A percentile compares a stretch with the other conserved stretches of the same genome.
These are phyloP conservation scores for Apiospora saccharicola DNA, from an alignment of 2,329 filamentous ascomycete genomes.

Conservation along the genomic window DNA sequence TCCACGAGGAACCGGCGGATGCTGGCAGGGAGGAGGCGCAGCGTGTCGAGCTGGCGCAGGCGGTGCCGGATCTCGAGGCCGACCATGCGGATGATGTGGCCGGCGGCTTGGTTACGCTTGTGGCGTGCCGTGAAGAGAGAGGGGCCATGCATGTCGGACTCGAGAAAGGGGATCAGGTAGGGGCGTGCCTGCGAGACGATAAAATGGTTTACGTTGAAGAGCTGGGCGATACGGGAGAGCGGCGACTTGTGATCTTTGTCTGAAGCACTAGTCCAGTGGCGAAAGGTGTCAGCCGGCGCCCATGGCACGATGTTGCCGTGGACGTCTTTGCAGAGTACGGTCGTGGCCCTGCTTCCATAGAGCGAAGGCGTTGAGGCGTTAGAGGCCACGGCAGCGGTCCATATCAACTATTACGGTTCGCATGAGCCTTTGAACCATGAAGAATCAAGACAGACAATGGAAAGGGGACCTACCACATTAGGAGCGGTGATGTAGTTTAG, in stretches of 20 bases:
- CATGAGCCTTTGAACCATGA: background rate
- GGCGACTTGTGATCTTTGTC: constrained; percentile 68
- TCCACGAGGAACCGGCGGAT: constrained; percentile 82
- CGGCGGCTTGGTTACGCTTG: constrained; percentile 63
- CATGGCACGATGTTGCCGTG: constrained; percentile 77
- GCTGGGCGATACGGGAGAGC: constrained; percentile 76
- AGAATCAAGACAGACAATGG: no score
- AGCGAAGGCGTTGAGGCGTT: constrained; percentile 72
- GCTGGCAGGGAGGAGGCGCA: constrained; percentile 73
- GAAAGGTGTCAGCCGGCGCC: constrained; percentile 71
- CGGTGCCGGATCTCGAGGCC: constrained; percentile 82
- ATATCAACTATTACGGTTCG: constrained; percentile 66
- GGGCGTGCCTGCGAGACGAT: constrained; percentile 92
- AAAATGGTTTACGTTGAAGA: constrained; percentile 95
- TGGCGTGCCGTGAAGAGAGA: constrained; percentile 66
- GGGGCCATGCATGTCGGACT: constrained; percentile 81
- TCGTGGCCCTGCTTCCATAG: constrained; percentile 68
- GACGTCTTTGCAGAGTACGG: constrained; percentile 80
- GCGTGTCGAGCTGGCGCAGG: constrained; percentile 79
- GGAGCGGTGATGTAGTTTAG: constrained; percentile 94
- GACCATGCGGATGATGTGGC: constrained; percentile 71
- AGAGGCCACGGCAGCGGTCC: constrained; percentile 80
- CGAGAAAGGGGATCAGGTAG: constrained; percentile 85
- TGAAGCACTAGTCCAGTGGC: constrained; percentile 71
- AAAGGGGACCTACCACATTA: constrained; percentile 74